Evolutionary conservation across 2,329 filamentous ascomycete species (phyloP), one percentile per base, ranked within the genome.

Genomic region (Curvularia verruculosa): DNA sequence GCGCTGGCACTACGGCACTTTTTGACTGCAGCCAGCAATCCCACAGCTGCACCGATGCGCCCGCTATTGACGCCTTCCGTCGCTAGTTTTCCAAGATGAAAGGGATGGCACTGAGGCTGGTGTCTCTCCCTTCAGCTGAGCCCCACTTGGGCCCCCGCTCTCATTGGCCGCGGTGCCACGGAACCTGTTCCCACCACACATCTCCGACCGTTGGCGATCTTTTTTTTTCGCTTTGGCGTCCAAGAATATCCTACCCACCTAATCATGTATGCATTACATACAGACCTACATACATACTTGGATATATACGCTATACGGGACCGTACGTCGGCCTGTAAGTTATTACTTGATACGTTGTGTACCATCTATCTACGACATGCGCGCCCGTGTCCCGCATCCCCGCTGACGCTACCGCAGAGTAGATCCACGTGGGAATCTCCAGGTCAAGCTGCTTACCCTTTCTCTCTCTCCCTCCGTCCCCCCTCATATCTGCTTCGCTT

Each of bases 371-470:
- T 15, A 13, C 12, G 3, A 6, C 12, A 4, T 15, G 3, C 29
- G 12, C 19, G 31, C 54, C 18, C 26, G 41, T 37, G 10, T 53
- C 44, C 54, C 54, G 50, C 50, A 46, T 57, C 54, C 54, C 54
- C 54, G 54, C 50, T 26, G 28, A 44, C 50, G 45, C 54, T 49
- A 57, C 50, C 36, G 39, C 39, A 39, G 31, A 54, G 44, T 24
- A 12, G 39, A 54, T 57, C 44, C 54, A 57, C 45, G 54, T 57
- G 54, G 50, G 24, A 56, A 31, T 43, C 26, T 43, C 40, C 29
- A 46, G 29, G 10, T 31, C 29, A 5, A 31, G 5, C 29, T 29
- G 26, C 8, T 9, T 29, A 9, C 26, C 8, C n/a, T n/a, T n/a
- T n/a, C n/a, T n/a, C n/a, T n/a, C n/a, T n/a, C n/a, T n/a, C n/a